Evolutionary conservation across 345 rosid genomes (phyloP).

Genomic region (Streptanthus diversifolius): DNA sequence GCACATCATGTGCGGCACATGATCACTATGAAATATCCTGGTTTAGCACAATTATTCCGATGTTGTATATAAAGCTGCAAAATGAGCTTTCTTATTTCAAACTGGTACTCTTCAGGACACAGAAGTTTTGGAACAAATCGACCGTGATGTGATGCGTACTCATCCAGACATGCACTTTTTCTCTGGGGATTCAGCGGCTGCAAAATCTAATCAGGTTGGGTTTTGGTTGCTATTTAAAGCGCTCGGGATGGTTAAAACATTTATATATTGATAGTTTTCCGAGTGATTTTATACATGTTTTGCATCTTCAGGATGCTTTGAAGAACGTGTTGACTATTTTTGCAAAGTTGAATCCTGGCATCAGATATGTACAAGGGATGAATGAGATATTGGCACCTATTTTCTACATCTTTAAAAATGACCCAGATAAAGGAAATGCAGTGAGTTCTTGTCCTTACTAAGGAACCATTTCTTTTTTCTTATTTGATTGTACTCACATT

Average conservation of each 20-base stretch:
- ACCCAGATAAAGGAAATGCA: slow-evolving; percentile 72
- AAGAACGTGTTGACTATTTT: slow-evolving; percentile 66
- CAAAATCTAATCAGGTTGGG: slow-evolving; percentile 79
- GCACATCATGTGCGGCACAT: no score
- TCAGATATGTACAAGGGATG: slow-evolving; percentile 99
- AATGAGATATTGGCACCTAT: slow-evolving; percentile 92
- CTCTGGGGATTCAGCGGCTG: slow-evolving; percentile 74
- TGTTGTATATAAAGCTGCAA: slow-evolving; percentile 7
- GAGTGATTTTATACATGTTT: not conserved
- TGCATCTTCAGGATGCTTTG: slow-evolving; percentile 69
- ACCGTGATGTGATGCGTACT: slow-evolving; percentile 92
- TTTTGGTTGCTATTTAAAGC: not conserved
- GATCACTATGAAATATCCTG: not conserved
- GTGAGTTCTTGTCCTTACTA: slow-evolving; percentile 39
- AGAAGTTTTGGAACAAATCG: slow-evolving; percentile 89
- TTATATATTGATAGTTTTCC: not conserved
- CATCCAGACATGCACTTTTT: slow-evolving; percentile 96
- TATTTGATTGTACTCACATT: slow-evolving; percentile 26
- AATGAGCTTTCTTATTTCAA: slow-evolving; percentile 4
- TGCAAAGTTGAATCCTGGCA: slow-evolving; percentile 96
- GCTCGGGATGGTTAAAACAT: slow-evolving; percentile 2
- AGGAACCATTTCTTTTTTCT: slow-evolving; percentile 2
- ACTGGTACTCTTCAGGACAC: slow-evolving; percentile 55
- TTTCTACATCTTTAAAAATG: slow-evolving; percentile 77
- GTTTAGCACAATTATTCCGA: not conserved